Evolutionary conservation across 306 rosid species (phyloP).

Genomic region (Prunus mira): DNA sequence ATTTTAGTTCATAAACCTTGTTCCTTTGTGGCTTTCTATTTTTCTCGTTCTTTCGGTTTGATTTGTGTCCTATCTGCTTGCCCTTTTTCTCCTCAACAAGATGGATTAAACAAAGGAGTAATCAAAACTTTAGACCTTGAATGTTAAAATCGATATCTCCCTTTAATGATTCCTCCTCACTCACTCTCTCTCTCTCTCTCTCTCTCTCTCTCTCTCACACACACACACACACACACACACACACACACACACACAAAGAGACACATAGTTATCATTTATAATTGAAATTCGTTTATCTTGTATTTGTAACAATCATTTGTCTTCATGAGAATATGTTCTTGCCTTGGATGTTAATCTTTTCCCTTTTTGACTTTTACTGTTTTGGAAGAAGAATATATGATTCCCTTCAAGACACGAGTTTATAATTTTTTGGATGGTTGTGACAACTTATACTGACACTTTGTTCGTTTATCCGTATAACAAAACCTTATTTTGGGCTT

Average conservation of each 20-base stretch:
- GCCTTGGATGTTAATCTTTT: conserved; percentile 16
- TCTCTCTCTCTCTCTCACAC: too few relatives aligned
- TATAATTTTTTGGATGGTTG: background rate
- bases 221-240: too few relatives aligned
- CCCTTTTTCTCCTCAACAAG: conserved; percentile 5
- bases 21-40: background rate
- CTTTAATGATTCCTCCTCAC: background rate
- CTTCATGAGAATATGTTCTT: conserved; percentile 40
- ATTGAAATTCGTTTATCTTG: background rate
- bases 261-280: background rate
- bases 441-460: background rate
- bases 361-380: conserved; percentile 16
- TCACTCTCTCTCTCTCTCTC: too few relatives aligned
- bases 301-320: background rate
- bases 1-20: conserved; percentile 3
- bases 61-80: conserved; percentile 14
- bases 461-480: background rate
- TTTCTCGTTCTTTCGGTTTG: background rate
- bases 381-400: background rate
- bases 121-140: conserved; percentile 40
- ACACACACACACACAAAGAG: too few relatives aligned
- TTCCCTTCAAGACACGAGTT: conserved; percentile 12
- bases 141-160: conserved; percentile 12
- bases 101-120: conserved; percentile 19
- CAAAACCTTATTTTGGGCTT: background rate